These are phyloP conservation scores for Xylariaceae sp. DNA, from an alignment of 2,329 filamentous ascomycete genomes.

Conservation along the genomic window DNA sequence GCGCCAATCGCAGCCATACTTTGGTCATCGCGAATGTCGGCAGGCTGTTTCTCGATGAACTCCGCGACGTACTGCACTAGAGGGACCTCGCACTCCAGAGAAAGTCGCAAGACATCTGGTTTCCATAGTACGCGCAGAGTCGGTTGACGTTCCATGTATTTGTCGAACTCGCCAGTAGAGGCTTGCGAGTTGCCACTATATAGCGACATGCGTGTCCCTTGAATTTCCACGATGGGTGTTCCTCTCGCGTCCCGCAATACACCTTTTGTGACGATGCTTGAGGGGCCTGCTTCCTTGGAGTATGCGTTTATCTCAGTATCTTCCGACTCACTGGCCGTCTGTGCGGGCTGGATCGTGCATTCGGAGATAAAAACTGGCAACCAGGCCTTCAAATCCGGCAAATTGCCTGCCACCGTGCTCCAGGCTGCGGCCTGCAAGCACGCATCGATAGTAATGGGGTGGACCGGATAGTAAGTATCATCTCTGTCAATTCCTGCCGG, in stretches of 20 bases:
- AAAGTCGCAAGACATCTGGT: conserved; percentile 1
- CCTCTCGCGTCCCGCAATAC: too few species aligned
- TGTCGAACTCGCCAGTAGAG: neutral
- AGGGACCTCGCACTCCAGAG: neutral
- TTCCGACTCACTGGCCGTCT: too few species aligned
- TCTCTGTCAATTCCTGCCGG: neutral
- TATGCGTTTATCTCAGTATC: too few species aligned
- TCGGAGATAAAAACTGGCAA: conserved; percentile 2
- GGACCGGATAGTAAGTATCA: conserved; percentile 6
- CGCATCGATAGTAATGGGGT: conserved; percentile 21
- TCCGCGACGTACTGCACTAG: too few species aligned
- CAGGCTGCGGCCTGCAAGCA: conserved; percentile 16
- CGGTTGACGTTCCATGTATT: conserved; percentile 2
- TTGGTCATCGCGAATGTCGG: neutral
- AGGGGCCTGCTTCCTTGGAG: too few species aligned
- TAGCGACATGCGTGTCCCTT: too few species aligned
- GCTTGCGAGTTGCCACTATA: too few species aligned
- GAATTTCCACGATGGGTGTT: too few species aligned
- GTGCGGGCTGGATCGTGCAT: neutral
- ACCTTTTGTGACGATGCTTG: too few species aligned
- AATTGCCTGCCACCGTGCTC: neutral
- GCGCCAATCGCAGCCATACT: neutral
- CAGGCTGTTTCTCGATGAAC: neutral
- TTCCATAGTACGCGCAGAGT: conserved; percentile 6
- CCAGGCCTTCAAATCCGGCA: neutral